Conservation (phyloP, 208 protist genomes). For the Leptomonas pyrrhocoris region DNA sequence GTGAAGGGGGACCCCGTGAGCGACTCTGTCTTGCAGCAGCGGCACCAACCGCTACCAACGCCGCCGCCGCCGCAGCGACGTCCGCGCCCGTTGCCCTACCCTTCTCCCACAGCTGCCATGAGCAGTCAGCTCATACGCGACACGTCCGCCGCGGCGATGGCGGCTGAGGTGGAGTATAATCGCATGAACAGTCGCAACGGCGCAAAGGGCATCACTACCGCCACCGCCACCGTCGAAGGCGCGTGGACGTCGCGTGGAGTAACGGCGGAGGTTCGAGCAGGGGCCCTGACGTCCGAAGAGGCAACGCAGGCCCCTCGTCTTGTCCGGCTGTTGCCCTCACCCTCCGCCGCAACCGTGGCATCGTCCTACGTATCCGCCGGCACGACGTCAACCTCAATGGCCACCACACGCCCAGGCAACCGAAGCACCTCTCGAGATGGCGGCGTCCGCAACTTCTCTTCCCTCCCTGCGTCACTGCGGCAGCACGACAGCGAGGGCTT, state of each 20-base stretch:
- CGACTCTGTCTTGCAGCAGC: neutral
- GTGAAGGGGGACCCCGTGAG: neutral
- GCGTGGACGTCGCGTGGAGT: neutral
- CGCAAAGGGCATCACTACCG: neutral
- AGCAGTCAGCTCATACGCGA: conserved; percentile 16
- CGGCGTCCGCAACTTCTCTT: neutral
- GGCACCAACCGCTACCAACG: no score
- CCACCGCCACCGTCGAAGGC: neutral
- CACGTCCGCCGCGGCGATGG: neutral
- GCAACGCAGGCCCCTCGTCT: no score
- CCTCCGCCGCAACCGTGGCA: conserved; percentile 5
- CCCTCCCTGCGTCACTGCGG: neutral
- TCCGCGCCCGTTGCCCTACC: conserved; percentile 22
- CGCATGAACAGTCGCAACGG: neutral
- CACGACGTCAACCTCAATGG: neutral
- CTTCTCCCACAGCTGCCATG: conserved; percentile 12
- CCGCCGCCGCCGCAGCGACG: conserved; percentile 7
- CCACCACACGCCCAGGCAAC: neutral
- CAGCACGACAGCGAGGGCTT: neutral
- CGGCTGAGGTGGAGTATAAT: neutral
- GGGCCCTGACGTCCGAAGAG: no score
- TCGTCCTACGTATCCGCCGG: conserved; percentile 13
- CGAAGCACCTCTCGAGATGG: neutral
- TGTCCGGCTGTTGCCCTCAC: neutral
- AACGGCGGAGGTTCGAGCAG: no score